These are phyloP conservation scores for Rhizophagus sp. DNA, from an alignment of 192 early-diverging fungal species.

Conservation along the genomic window DNA sequence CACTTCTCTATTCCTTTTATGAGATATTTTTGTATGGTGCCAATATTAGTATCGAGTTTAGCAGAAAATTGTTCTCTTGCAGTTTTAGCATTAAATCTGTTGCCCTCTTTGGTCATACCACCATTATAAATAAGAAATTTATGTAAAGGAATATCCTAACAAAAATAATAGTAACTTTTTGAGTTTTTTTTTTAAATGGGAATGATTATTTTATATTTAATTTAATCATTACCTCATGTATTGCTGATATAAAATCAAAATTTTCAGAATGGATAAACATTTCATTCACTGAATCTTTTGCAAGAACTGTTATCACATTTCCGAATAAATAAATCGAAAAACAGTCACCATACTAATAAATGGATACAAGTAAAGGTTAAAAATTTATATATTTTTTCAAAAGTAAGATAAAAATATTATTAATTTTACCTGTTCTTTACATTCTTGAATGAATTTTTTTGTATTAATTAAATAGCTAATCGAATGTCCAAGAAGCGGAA, in stretches of 20 bases:
- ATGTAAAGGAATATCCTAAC: background rate
- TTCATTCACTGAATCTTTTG: background rate
- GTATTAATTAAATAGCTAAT: background rate
- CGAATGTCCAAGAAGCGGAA: constrained; percentile 15
- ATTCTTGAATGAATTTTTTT: background rate
- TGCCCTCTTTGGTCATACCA: background rate
- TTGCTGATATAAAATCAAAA: background rate
- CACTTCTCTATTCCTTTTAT: background rate
- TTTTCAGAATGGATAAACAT: background rate
- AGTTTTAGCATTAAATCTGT: too few species aligned
- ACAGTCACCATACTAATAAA: constrained; percentile 1
- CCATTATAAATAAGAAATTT: background rate
- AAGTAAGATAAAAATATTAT: background rate
- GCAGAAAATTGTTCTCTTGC: background rate
- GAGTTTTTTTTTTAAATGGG: too few species aligned
- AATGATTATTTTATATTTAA: too few species aligned
- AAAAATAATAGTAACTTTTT: too few species aligned
- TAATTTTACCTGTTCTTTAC: constrained; percentile 5
- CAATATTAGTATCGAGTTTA: background rate
- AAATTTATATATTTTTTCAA: background rate
- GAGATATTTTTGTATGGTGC: background rate
- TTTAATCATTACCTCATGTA: too few species aligned
- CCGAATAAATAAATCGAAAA: constrained; percentile 19
- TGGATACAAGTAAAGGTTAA: background rate
- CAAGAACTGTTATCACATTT: background rate